Evolutionary conservation across 768 basidiomycete genomes (phyloP).

Genomic region (Ephemerocybe angulata): DNA sequence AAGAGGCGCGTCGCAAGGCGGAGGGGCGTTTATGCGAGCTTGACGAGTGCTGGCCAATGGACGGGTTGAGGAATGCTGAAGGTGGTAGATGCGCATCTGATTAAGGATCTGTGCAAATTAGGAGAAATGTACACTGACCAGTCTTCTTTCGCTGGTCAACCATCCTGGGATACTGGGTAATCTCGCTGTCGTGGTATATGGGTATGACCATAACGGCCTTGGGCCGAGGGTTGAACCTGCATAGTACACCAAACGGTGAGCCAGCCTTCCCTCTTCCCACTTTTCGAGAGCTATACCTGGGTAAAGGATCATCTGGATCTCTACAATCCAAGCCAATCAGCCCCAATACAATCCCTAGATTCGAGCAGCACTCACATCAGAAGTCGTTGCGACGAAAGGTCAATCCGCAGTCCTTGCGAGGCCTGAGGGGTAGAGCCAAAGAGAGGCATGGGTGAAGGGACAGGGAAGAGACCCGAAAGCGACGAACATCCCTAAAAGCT

Average conservation of each 20-base stretch:
- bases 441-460: too few species aligned
- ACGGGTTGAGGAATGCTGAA: neutral
- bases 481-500: too few species aligned
- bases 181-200: constrained; percentile 7
- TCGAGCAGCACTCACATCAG: neutral
- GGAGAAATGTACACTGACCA: neutral
- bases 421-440: neutral
- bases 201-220: constrained; percentile 11
- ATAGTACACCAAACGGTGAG: neutral
- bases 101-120: neutral
- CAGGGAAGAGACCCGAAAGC: too few species aligned
- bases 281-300: neutral
- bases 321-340: neutral
- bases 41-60: neutral
- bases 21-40: neutral
- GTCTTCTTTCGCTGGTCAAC: neutral
- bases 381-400: neutral
- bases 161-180: neutral
- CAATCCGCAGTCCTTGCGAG: neutral
- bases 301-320: neutral
- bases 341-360: neutral
- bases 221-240: constrained; percentile 7
- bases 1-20: neutral
- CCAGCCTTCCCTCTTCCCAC: neutral
- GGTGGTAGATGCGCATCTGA: neutral